A percentile compares a stretch with the other conserved stretches of the same genome.
Conservation (phyloP, 208 protist species). For the Leishmania arabica region DNA sequence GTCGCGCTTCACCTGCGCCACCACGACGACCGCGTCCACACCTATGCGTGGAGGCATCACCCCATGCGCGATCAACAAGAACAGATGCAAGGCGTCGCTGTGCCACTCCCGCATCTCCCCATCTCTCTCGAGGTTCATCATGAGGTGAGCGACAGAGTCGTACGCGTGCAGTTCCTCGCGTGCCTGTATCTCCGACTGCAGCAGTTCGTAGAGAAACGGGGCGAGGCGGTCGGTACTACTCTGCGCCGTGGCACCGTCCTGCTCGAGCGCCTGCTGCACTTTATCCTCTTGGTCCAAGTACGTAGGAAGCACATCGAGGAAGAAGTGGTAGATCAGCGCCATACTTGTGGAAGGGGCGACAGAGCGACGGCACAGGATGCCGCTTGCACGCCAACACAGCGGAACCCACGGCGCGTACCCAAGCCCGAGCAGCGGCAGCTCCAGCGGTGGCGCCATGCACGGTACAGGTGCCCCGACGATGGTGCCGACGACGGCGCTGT, state of each 20-base stretch:
- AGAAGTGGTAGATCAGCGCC: slow-evolving; percentile 71
- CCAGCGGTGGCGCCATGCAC: slow-evolving; percentile 7
- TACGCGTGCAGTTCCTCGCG: slow-evolving; percentile 32
- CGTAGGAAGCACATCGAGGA: slow-evolving; percentile 53
- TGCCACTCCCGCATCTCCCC: slow-evolving; percentile 29
- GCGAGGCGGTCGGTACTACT: slow-evolving; percentile 4
- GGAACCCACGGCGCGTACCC: slow-evolving; percentile 43
- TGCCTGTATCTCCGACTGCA: slow-evolving; percentile 25
- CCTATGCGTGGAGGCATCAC: slow-evolving; percentile 66
- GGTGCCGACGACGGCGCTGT: background rate
- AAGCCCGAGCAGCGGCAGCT: slow-evolving; percentile 52
- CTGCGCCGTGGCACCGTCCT: background rate
- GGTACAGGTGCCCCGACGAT: background rate
- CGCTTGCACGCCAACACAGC: slow-evolving; percentile 50
- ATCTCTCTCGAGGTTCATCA: slow-evolving; percentile 68
- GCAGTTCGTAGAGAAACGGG: slow-evolving; percentile 17
- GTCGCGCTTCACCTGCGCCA: slow-evolving; percentile 67
- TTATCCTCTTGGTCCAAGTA: slow-evolving; percentile 42
- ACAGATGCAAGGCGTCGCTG: slow-evolving; percentile 50
- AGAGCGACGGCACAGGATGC: slow-evolving; percentile 47
- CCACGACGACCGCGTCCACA: slow-evolving; percentile 66
- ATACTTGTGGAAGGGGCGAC: slow-evolving; percentile 35
- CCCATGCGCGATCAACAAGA: slow-evolving; percentile 49
- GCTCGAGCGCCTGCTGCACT: background rate
- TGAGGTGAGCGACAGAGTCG: slow-evolving; percentile 50